Evolutionary conservation across 208 protist genomes (phyloP).

Genomic region (Trypanosoma rangeli): DNA sequence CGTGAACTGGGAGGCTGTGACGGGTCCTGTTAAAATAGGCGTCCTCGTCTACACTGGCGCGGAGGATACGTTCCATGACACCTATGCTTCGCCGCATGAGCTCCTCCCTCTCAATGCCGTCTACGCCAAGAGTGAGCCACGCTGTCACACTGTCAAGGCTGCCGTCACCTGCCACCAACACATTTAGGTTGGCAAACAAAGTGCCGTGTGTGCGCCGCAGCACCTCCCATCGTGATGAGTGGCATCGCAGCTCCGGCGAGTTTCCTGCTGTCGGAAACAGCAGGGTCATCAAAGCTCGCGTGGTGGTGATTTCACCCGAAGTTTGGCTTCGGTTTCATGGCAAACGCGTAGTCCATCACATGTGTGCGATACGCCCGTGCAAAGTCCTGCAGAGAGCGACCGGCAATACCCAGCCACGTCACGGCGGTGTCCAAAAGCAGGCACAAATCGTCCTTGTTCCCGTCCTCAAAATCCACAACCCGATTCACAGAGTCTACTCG

Average conservation of each 20-base stretch:
- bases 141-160: conserved; percentile 22
- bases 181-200: conserved; percentile 8
- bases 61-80: neutral
- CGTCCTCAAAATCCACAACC: neutral
- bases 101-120: conserved; percentile 16
- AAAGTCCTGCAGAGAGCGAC: conserved; percentile 7
- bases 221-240: neutral
- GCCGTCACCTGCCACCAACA: conserved; percentile 12
- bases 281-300: neutral
- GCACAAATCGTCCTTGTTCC: conserved; percentile 14
- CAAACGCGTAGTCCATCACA: conserved; percentile 15
- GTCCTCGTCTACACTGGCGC: neutral
- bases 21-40: neutral
- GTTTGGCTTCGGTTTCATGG: neutral
- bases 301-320: conserved; percentile 4
- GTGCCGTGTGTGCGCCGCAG: neutral
- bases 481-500: neutral
- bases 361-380: conserved; percentile 21
- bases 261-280: conserved; percentile 3
- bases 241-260: neutral
- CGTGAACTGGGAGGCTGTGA: neutral
- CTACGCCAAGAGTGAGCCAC: conserved; percentile 17
- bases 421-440: conserved; percentile 18
- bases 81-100: conserved; percentile 3
- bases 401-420: conserved; percentile 14